phyloP scores from a whole-genome alignment of 1,284 basidiomycete species.

The Anthracocystis setariae region DNA sequence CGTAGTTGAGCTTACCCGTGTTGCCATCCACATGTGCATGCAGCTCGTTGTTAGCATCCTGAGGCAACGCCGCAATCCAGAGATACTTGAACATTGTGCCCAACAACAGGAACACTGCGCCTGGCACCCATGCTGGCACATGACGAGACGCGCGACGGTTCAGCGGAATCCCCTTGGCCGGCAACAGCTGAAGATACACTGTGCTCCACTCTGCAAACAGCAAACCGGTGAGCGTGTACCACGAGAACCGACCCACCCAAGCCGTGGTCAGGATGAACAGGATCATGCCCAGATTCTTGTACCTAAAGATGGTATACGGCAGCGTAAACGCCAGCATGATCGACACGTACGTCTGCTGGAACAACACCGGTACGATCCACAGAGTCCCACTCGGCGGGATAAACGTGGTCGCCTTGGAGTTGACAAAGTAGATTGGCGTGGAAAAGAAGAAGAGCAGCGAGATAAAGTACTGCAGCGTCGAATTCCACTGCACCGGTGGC shows the following conservation, averaged over 20 bases:
- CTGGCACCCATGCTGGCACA: conserved; percentile 28
- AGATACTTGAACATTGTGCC: conserved; percentile 55
- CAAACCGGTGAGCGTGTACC: conserved; percentile 58
- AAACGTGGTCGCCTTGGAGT: conserved; percentile 35
- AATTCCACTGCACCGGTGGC: conserved; percentile 36
- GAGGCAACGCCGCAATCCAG: conserved; percentile 46
- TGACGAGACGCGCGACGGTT: conserved; percentile 9
- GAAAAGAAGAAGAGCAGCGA: conserved; percentile 50
- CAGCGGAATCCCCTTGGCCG: conserved; percentile 21
- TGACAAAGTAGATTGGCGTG: conserved; percentile 28
- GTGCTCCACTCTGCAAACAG: conserved; percentile 50
- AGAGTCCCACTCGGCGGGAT: conserved; percentile 43
- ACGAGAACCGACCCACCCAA: conserved; percentile 56
- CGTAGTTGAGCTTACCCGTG: conserved; percentile 46
- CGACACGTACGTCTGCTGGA: conserved; percentile 56
- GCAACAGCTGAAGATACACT: conserved; percentile 40
- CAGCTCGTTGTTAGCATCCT: conserved; percentile 28
- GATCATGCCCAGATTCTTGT: conserved; percentile 49
- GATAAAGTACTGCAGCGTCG: conserved; percentile 53
- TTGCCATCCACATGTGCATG: conserved; percentile 44
- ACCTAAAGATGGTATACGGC: conserved; percentile 46
- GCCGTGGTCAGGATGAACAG: conserved; percentile 47
- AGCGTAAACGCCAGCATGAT: conserved; percentile 49
- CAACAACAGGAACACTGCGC: conserved; percentile 13
- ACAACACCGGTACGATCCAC: conserved; percentile 55